Conservation (phyloP, 805 yeast genomes). For the Myxozyma nipponensis region DNA sequence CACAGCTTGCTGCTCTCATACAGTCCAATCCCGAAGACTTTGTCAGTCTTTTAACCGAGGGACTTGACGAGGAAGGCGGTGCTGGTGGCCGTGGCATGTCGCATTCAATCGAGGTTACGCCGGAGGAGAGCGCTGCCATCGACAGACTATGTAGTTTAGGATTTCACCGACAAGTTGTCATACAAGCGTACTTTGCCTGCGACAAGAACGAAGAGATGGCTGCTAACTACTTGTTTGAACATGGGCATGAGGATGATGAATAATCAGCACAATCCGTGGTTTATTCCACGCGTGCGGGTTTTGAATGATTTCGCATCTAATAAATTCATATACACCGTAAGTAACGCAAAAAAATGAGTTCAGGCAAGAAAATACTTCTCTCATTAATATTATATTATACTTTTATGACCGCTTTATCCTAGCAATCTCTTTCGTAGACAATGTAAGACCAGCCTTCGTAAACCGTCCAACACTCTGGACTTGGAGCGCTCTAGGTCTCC, state of each 20-base stretch:
- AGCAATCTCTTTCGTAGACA: slow-evolving; percentile 65
- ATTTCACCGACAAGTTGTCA: slow-evolving; percentile 78
- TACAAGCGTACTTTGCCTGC: slow-evolving; percentile 95
- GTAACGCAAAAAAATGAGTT: background rate
- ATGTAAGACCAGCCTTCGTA: slow-evolving; percentile 73
- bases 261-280: slow-evolving; percentile 1
- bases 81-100: slow-evolving; percentile 41
- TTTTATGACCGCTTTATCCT: slow-evolving; percentile 35
- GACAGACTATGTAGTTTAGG: slow-evolving; percentile 87
- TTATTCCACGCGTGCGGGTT: no score
- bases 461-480: slow-evolving; percentile 71
- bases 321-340: no score
- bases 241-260: slow-evolving; percentile 31
- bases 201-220: slow-evolving; percentile 96
- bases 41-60: slow-evolving; percentile 54
- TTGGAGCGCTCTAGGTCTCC: slow-evolving; percentile 73
- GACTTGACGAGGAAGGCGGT: slow-evolving; percentile 43
- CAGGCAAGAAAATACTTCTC: no score
- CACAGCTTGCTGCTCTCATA: slow-evolving; percentile 65
- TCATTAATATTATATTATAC: no score
- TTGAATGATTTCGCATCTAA: no score
- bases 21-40: slow-evolving; percentile 78
- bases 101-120: slow-evolving; percentile 61
- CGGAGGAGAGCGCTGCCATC: slow-evolving; percentile 86
- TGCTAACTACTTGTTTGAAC: slow-evolving; percentile 78